These are phyloP conservation scores for Ensete ventricosum DNA, from an alignment of 176 grass and related monocot genomes.

Conservation along the genomic window DNA sequence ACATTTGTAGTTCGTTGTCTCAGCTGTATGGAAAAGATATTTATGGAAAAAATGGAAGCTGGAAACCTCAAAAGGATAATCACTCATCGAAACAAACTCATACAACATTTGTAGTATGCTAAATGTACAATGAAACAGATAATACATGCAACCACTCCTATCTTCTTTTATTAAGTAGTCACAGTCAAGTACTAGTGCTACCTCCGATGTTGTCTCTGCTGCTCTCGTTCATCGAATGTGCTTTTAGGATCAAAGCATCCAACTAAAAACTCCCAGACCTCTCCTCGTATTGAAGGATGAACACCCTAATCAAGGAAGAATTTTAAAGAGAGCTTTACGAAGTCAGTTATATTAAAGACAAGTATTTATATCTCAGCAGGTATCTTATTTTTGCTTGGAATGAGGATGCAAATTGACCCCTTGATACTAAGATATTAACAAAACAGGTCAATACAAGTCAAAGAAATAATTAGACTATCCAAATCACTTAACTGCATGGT, in stretches of 20 bases:
- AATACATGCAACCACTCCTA: not conserved
- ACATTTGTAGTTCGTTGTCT: too few relatives aligned
- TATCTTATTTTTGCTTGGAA: not conserved
- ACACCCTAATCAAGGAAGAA: constrained; percentile 53
- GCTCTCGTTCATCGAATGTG: constrained; percentile 81
- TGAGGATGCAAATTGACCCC: not conserved
- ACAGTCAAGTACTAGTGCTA: constrained; percentile 22
- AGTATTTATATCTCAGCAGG: not conserved
- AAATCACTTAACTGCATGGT: too few relatives aligned
- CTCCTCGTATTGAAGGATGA: constrained; percentile 90
- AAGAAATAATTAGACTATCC: too few relatives aligned
- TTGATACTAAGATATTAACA: not conserved
- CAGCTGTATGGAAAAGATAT: not conserved
- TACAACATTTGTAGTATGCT: not conserved
- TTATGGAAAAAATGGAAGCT: not conserved
- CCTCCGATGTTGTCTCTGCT: constrained; percentile 91
- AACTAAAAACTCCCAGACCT: constrained; percentile 97
- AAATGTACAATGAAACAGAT: not conserved
- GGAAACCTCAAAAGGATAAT: not conserved
- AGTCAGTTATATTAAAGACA: not conserved
- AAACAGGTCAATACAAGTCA: not conserved
- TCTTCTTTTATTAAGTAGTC: not conserved
- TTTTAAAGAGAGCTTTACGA: not conserved
- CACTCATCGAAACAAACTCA: not conserved
- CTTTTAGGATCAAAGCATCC: constrained; percentile 96